Conservation (phyloP, 2,329 filamentous ascomycete species). For the Dothideomycetes sp. region DNA sequence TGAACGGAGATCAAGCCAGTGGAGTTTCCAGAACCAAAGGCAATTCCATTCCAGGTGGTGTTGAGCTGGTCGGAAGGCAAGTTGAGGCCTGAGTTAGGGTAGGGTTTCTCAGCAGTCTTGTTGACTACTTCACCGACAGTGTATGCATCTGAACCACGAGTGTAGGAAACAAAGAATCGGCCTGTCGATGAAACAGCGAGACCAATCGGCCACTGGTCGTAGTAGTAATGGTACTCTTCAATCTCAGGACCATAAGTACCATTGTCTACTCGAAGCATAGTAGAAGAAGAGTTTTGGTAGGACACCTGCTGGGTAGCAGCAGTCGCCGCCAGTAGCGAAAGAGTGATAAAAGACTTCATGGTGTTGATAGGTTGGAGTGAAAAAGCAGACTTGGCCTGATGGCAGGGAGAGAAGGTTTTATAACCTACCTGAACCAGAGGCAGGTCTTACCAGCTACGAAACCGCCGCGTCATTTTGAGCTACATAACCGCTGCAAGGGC, state of each 20-base stretch:
- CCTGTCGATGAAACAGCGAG: slow-evolving; percentile 35
- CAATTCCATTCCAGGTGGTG: slow-evolving; percentile 32
- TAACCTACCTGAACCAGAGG: too few species aligned
- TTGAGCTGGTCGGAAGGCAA: slow-evolving; percentile 29
- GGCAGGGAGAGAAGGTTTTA: too few species aligned
- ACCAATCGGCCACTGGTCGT: slow-evolving; percentile 39
- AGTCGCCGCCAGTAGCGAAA: slow-evolving; percentile 9
- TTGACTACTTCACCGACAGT: slow-evolving; percentile 41
- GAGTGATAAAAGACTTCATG: slow-evolving; percentile 8
- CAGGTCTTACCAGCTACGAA: too few species aligned
- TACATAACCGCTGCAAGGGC: too few species aligned
- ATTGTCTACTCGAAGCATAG: slow-evolving; percentile 35
- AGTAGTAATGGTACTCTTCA: slow-evolving; percentile 39
- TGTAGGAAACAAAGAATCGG: slow-evolving; percentile 39
- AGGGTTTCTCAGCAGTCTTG: slow-evolving; percentile 38
- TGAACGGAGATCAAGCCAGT: slow-evolving; percentile 37
- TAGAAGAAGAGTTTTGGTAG: slow-evolving; percentile 23
- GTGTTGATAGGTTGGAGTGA: neutral
- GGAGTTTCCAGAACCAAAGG: slow-evolving; percentile 37
- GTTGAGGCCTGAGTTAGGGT: slow-evolving; percentile 34
- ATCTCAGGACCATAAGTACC: slow-evolving; percentile 40
- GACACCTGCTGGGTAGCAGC: slow-evolving; percentile 17
- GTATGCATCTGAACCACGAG: slow-evolving; percentile 37
- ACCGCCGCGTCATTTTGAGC: too few species aligned
- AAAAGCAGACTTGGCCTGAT: too few species aligned